Conservation (phyloP, 345 rosid genomes). For the Dipteronia sinensis region DNA sequence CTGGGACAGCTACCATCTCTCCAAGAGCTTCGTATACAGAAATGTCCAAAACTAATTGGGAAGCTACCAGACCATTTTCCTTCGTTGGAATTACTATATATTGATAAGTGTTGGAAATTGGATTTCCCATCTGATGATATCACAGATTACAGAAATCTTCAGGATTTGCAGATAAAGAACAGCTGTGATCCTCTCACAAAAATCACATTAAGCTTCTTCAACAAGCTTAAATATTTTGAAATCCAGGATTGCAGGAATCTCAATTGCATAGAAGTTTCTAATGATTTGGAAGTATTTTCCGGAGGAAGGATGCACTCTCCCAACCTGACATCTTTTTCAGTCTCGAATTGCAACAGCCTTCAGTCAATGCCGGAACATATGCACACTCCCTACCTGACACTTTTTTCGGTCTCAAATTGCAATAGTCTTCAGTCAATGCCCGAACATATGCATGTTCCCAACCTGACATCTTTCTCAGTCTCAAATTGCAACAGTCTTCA, state of each 20-base stretch:
- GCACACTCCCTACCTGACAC: too few species aligned
- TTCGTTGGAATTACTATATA: slow-evolving; percentile 27
- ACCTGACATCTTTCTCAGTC: too few species aligned
- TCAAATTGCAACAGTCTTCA: too few species aligned
- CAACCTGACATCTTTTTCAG: too few species aligned
- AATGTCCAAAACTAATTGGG: slow-evolving; percentile 28
- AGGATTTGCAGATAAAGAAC: slow-evolving; percentile 17
- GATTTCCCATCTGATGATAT: slow-evolving; percentile 14
- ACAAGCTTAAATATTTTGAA: slow-evolving; percentile 25
- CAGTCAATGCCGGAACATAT: too few species aligned
- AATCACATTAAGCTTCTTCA: slow-evolving; percentile 28
- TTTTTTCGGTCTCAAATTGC: too few species aligned
- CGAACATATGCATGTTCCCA: too few species aligned
- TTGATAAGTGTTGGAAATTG: slow-evolving; percentile 25
- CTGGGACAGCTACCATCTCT: slow-evolving; percentile 43
- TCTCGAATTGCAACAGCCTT: too few species aligned
- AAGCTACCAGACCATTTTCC: slow-evolving; percentile 33
- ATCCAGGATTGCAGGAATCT: slow-evolving; percentile 29
- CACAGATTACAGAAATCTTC: slow-evolving; percentile 24
- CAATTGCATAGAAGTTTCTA: slow-evolving; percentile 14
- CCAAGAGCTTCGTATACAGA: slow-evolving; percentile 28
- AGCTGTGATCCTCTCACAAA: slow-evolving; percentile 30
- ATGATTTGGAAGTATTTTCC: slow-evolving; percentile 26
- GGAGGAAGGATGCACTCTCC: not conserved
- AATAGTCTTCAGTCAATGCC: too few species aligned